Conservation (phyloP, 1,284 basidiomycete species). For the Ustilago hordei region DNA sequence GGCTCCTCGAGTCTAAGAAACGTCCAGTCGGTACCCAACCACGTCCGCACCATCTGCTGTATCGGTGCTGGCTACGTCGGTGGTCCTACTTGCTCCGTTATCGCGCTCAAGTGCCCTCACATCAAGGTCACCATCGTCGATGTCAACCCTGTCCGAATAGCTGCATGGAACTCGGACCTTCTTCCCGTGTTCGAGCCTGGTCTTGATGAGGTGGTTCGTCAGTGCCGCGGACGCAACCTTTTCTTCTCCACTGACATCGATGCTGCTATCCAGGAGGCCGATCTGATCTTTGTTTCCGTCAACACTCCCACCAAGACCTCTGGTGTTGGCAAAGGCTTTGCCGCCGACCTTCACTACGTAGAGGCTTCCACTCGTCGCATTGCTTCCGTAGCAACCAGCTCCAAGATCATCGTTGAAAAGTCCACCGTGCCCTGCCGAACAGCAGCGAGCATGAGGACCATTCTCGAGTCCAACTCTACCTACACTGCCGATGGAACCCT, state of each 20-base stretch:
- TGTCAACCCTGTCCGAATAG: constrained; percentile 91
- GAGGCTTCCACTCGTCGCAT: constrained; percentile 96
- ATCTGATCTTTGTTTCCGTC: constrained; percentile 80
- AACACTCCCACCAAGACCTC: constrained; percentile 99
- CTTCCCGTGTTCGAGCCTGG: constrained; percentile 97
- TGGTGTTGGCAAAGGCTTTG: constrained; percentile 95
- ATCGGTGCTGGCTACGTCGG: constrained; percentile 95
- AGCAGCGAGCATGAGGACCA: constrained; percentile 97
- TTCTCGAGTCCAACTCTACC: constrained; percentile 92
- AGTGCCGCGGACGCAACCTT: constrained; percentile 90
- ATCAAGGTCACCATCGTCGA: constrained; percentile 97
- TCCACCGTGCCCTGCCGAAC: constrained; percentile 98
- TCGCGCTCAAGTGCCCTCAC: constrained; percentile 93
- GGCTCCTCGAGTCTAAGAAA: constrained; percentile 32
- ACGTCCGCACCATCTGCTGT: constrained; percentile 69
- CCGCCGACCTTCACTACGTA: constrained; percentile 81
- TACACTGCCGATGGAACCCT: constrained; percentile 75
- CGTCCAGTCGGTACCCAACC: constrained; percentile 40
- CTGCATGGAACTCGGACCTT: constrained; percentile 86
- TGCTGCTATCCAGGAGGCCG: constrained; percentile 89
- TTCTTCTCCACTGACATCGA: constrained; percentile 98
- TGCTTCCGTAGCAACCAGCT: constrained; percentile 86
- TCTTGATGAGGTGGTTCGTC: constrained; percentile 89
- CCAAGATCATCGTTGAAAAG: constrained; percentile 99
- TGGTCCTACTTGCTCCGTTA: constrained; percentile 84